phyloP scores from a whole-genome alignment of 176 grass and related monocot genomes.

The Raddia distichophylla region DNA sequence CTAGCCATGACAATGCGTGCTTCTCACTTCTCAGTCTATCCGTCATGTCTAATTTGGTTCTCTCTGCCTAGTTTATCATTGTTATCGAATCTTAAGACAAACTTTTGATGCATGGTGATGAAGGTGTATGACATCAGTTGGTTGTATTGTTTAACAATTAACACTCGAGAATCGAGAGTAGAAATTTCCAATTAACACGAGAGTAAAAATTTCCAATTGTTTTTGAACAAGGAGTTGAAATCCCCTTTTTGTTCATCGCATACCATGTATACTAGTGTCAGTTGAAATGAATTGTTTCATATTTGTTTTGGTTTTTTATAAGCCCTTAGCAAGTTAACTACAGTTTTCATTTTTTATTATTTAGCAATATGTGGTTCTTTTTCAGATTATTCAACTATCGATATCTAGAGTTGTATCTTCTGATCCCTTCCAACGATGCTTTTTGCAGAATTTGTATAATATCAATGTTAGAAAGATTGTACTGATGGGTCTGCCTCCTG shows the following conservation, averaged over 20 bases:
- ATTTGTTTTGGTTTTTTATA: not conserved
- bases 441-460: conserved; percentile 73
- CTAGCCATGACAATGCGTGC: not conserved
- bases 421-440: conserved; percentile 10
- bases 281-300: not conserved
- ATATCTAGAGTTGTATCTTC: not conserved
- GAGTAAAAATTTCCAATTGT: not conserved
- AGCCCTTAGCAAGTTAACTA: not conserved
- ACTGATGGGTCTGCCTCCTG: conserved; percentile 74
- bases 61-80: not conserved
- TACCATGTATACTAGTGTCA: not conserved
- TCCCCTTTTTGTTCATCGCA: not conserved
- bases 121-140: not conserved
- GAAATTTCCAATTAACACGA: not conserved
- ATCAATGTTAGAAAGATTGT: conserved; percentile 67
- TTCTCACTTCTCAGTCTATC: conserved; percentile 20
- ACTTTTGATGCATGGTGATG: conserved; percentile 2
- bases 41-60: not conserved
- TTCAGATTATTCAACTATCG: not conserved
- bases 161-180: not conserved
- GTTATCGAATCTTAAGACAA: not conserved
- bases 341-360: not conserved
- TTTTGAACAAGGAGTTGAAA: no score
- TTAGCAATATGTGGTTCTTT: conserved; percentile 20
- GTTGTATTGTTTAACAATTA: not conserved